Conservation (phyloP, 352 stramenopile species). For the Globisporangium nodosum region DNA sequence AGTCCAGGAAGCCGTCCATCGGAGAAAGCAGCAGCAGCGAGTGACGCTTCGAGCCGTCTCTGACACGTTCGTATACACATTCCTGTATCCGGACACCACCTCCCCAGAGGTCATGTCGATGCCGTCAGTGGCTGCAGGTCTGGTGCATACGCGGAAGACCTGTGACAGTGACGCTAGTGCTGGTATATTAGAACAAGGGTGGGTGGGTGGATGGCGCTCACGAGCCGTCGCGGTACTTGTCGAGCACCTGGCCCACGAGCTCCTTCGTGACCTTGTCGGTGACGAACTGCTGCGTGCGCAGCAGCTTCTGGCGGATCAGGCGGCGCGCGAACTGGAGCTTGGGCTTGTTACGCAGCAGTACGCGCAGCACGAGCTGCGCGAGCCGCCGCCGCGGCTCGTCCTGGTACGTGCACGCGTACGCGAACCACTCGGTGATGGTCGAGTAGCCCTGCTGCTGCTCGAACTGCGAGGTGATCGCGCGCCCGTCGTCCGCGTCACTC, state of each 20-base stretch:
- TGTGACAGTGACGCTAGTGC: background rate
- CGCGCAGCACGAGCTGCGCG: conserved; percentile 42
- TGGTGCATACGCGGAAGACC: too few relatives aligned
- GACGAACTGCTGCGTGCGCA: conserved; percentile 20
- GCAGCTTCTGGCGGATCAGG: conserved; percentile 21
- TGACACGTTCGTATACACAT: too few relatives aligned
- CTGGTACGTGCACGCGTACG: conserved; percentile 30
- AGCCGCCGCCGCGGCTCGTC: conserved; percentile 48
- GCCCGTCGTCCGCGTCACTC: background rate
- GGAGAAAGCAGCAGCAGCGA: too few relatives aligned
- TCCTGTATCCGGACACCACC: too few relatives aligned
- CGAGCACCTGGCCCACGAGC: conserved; percentile 30
- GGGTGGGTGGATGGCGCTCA: background rate
- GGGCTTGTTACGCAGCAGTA: conserved; percentile 49
- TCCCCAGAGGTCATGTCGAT: too few relatives aligned
- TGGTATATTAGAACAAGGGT: conserved; percentile 11
- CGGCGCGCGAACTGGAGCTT: conserved; percentile 41
- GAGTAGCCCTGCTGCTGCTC: conserved; percentile 55
- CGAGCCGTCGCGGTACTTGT: conserved; percentile 25
- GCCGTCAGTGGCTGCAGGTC: too few relatives aligned
- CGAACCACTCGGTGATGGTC: conserved; percentile 54
- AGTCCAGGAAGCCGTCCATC: conserved; percentile 62
- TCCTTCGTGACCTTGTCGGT: conserved; percentile 41
- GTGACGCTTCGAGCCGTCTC: too few relatives aligned
- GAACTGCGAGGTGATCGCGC: conserved; percentile 35